Conservation (phyloP, 2,329 filamentous ascomycete species). For the Nemania abortiva region DNA sequence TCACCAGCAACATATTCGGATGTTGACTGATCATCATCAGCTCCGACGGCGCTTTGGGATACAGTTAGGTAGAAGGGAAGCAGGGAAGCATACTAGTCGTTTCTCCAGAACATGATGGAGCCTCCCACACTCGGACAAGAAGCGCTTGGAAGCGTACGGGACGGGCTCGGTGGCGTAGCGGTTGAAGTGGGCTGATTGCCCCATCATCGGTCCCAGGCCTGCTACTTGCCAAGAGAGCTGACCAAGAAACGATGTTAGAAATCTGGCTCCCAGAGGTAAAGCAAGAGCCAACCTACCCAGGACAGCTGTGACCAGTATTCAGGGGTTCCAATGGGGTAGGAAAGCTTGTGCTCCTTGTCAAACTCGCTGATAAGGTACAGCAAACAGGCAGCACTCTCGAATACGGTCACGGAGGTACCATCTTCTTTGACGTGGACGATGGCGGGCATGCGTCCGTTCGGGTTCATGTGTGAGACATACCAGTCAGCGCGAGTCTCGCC, state of each 20-base stretch:
- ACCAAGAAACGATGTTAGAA: too few relatives aligned
- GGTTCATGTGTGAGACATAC: slow-evolving; percentile 46
- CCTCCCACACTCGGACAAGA: slow-evolving; percentile 37
- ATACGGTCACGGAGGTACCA: slow-evolving; percentile 43
- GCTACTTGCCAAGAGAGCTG: slow-evolving; percentile 46
- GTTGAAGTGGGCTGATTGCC: slow-evolving; percentile 40
- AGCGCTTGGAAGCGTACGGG: slow-evolving; percentile 41
- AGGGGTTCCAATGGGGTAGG: slow-evolving; percentile 38
- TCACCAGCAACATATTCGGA: slow-evolving; percentile 39
- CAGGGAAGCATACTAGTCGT: slow-evolving; percentile 38
- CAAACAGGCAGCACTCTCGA: slow-evolving; percentile 46
- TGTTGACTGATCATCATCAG: slow-evolving; percentile 32
- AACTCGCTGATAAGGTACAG: slow-evolving; percentile 44
- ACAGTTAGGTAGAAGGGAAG: neutral
- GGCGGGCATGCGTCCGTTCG: slow-evolving; percentile 44
- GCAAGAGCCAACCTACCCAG: slow-evolving; percentile 44
- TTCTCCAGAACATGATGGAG: slow-evolving; percentile 42
- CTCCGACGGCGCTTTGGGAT: neutral
- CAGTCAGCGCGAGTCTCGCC: too few relatives aligned
- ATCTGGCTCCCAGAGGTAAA: too few relatives aligned
- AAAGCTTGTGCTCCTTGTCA: slow-evolving; percentile 44
- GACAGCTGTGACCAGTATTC: slow-evolving; percentile 46
- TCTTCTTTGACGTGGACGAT: slow-evolving; percentile 45
- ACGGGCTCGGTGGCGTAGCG: slow-evolving; percentile 40
- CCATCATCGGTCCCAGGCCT: slow-evolving; percentile 42